A percentile compares a stretch with the other conserved stretches of the same genome.
Evolutionary conservation across 805 yeast genomes (phyloP).

Genomic region (Metschnikowia proteae): DNA sequence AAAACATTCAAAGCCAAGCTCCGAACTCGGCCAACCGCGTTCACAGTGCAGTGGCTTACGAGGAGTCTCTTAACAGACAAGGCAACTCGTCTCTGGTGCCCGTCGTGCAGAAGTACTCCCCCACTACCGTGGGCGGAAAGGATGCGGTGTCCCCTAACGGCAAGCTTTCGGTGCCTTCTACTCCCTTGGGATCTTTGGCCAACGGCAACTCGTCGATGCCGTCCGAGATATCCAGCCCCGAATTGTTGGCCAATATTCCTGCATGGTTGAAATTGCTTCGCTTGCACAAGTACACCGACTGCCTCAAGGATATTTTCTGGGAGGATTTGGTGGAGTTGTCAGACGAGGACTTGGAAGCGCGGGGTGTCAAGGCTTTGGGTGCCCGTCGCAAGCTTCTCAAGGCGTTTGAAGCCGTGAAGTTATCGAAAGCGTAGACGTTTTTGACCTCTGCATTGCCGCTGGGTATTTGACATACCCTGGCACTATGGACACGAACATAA

Average conservation of each 20-base stretch:
- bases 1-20: neutral
- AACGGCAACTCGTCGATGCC: conserved; percentile 35
- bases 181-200: conserved; percentile 7
- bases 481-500: conserved; percentile 1
- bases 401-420: conserved; percentile 78
- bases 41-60: conserved; percentile 17
- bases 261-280: conserved; percentile 88
- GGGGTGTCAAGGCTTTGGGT: conserved; percentile 92
- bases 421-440: conserved; percentile 10
- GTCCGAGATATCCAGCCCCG: conserved; percentile 36
- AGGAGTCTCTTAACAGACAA: conserved; percentile 35
- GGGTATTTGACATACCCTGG: conserved; percentile 9
- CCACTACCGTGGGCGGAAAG: conserved; percentile 9
- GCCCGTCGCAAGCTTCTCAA: conserved; percentile 91
- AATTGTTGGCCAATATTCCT: conserved; percentile 72
- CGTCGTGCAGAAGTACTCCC: conserved; percentile 18
- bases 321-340: conserved; percentile 64
- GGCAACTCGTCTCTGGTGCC: conserved; percentile 39
- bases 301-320: conserved; percentile 75
- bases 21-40: conserved; percentile 4
- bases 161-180: conserved; percentile 9
- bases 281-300: conserved; percentile 90
- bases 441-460: conserved; percentile 1
- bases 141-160: conserved; percentile 9
- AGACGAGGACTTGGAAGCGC: conserved; percentile 64